Conservation (phyloP, 2,329 filamentous ascomycete species). For the Iodosphaeria phyllophila region DNA sequence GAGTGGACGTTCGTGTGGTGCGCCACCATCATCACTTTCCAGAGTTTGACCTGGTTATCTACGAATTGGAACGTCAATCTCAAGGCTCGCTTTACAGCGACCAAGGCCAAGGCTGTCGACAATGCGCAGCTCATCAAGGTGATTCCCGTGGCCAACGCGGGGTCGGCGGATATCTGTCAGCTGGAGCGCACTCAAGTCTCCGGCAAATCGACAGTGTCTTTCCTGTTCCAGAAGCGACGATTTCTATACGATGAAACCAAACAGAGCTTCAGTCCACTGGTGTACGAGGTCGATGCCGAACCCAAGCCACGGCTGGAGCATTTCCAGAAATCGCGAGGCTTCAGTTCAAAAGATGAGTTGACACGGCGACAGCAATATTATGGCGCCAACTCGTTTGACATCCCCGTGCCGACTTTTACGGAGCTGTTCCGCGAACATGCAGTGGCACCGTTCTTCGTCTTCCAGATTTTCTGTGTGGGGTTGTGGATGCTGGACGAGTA, state of each 20-base stretch:
- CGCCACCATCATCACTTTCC: conserved; percentile 69
- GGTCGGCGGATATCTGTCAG: conserved; percentile 70
- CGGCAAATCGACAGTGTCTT: conserved; percentile 62
- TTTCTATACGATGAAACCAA: conserved; percentile 65
- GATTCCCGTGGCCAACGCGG: conserved; percentile 75
- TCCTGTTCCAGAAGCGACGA: conserved; percentile 94
- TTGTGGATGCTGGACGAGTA: conserved; percentile 98
- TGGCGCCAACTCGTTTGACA: conserved; percentile 91
- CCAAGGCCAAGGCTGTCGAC: conserved; percentile 46
- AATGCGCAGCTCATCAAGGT: conserved; percentile 82
- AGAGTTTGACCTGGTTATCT: conserved; percentile 82
- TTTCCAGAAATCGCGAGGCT: conserved; percentile 67
- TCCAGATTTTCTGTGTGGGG: conserved; percentile 96
- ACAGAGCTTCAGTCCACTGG: conserved; percentile 62
- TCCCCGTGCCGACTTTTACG: conserved; percentile 85
- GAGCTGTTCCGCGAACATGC: conserved; percentile 98
- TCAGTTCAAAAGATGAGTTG: conserved; percentile 57
- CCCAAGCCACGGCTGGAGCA: conserved; percentile 61
- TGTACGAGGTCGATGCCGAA: conserved; percentile 68
- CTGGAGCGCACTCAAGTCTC: conserved; percentile 58
- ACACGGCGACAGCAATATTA: conserved; percentile 77
- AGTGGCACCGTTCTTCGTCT: conserved; percentile 97
- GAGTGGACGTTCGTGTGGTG: conserved; percentile 98
- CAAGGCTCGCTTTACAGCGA: conserved; percentile 63
- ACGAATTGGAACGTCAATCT: conserved; percentile 96